A percentile compares a stretch with the other conserved stretches of the same genome.
These are phyloP conservation scores for Colletotrichum sp. DNA, from an alignment of 2,329 filamentous ascomycete genomes.

Conservation along the genomic window DNA sequence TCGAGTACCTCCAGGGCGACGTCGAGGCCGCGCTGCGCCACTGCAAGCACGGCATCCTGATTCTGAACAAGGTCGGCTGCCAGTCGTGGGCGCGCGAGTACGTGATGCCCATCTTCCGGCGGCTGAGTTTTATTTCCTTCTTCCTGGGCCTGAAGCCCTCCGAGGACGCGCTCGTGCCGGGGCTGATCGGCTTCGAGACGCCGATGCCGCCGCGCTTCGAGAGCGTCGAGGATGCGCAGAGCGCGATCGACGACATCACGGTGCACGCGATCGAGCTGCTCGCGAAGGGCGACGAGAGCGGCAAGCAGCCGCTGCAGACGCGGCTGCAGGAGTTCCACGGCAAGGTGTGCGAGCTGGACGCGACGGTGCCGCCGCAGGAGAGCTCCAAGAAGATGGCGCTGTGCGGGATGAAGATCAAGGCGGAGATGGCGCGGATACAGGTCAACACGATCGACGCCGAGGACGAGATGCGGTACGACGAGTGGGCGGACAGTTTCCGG, in stretches of 20 bases:
- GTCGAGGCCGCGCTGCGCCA: slow-evolving; percentile 33
- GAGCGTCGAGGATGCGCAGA: slow-evolving; percentile 32
- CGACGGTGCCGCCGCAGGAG: slow-evolving; percentile 19
- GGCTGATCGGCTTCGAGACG: slow-evolving; percentile 33
- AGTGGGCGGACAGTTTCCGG: slow-evolving; percentile 36
- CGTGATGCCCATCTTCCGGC: slow-evolving; percentile 6
- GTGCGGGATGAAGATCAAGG: slow-evolving; percentile 8
- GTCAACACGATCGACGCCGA: slow-evolving; percentile 31
- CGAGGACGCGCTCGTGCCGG: slow-evolving; percentile 34
- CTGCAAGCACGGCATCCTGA: slow-evolving; percentile 9
- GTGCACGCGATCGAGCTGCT: neutral
- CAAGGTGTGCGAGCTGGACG: slow-evolving; percentile 31
- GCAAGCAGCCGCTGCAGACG: slow-evolving; percentile 28
- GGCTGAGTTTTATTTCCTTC: slow-evolving; percentile 4
- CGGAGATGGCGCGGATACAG: slow-evolving; percentile 40
- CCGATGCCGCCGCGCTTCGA: slow-evolving; percentile 38
- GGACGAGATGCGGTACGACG: slow-evolving; percentile 38
- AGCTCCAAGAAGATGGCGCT: neutral
- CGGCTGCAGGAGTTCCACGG: slow-evolving; percentile 37
- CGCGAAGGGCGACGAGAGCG: slow-evolving; percentile 32
- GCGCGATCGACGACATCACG: slow-evolving; percentile 39
- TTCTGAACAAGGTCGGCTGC: slow-evolving; percentile 28
- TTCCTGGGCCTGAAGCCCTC: slow-evolving; percentile 17
- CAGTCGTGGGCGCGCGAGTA: slow-evolving; percentile 39
- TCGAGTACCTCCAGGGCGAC: slow-evolving; percentile 58